Percentiles rank a stretch among this genome's conserved stretches.
Conservation (phyloP, 164 flowering plant genomes). For the Chimonanthus salicifolius region DNA sequence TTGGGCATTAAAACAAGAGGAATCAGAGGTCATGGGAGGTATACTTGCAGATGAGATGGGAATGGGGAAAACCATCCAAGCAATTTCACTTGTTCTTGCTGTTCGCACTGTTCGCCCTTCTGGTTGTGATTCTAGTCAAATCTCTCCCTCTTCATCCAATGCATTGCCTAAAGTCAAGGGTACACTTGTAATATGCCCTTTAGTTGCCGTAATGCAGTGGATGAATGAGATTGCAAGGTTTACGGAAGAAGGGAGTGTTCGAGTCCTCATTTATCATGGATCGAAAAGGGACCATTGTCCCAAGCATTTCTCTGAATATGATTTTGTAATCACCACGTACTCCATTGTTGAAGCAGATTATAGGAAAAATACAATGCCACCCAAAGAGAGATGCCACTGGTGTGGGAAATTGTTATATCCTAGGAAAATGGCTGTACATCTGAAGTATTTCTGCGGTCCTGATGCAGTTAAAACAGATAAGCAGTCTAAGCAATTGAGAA, state of each 20-base stretch:
- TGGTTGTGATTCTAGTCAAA: constrained; percentile 6
- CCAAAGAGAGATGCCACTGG: constrained; percentile 53
- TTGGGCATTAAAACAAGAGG: constrained; percentile 91
- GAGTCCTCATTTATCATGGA: constrained; percentile 79
- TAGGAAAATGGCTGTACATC: constrained; percentile 45
- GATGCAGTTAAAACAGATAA: constrained; percentile 62
- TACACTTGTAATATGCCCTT: constrained; percentile 91
- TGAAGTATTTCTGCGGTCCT: constrained; percentile 70
- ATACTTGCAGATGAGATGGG: constrained; percentile 99
- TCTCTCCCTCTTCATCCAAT: constrained; percentile 25
- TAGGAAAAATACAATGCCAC: constrained; percentile 66
- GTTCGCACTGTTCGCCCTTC: constrained; percentile 25
- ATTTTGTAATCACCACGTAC: constrained; percentile 90
- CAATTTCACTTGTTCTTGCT: constrained; percentile 89
- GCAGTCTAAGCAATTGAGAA: constrained; percentile 73
- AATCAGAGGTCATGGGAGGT: constrained; percentile 66
- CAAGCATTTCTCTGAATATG: constrained; percentile 50
- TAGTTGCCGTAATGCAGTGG: constrained; percentile 90
- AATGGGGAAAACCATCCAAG: constrained; percentile 97
- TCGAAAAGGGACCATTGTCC: constrained; percentile 45
- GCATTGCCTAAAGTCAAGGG: constrained; percentile 37
- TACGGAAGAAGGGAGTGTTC: constrained; percentile 65
- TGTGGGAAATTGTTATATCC: constrained; percentile 56
- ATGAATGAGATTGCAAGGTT: constrained; percentile 60
- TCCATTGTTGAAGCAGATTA: constrained; percentile 68